Percentiles rank a stretch among this genome's conserved stretches.
phyloP scores from a whole-genome alignment of 306 rosid genomes.

The Canavalia gladiata region DNA sequence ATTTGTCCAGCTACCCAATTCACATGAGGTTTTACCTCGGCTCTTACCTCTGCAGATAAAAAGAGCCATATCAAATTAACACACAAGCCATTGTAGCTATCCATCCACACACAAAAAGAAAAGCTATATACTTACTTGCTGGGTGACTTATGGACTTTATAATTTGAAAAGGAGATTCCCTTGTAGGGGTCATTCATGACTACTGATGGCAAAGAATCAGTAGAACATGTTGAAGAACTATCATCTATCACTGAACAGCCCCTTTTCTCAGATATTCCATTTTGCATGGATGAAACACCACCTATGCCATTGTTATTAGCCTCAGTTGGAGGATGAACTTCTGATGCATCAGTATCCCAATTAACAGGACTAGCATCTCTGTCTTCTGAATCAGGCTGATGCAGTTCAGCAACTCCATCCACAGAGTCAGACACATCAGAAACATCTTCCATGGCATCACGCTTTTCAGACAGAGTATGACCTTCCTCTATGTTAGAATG shows the following conservation, averaged over 20 bases:
- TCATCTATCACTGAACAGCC: constrained; percentile 77
- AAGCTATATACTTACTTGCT: constrained; percentile 63
- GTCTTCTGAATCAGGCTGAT: constrained; percentile 90
- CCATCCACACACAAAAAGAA: neutral
- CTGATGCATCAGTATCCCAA: constrained; percentile 98
- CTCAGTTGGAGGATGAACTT: constrained; percentile 78
- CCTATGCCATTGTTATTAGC: constrained; percentile 68
- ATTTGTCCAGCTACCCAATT: constrained; percentile 68
- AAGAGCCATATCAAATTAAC: constrained; percentile 42
- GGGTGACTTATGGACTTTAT: constrained; percentile 73
- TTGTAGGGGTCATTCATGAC: constrained; percentile 69
- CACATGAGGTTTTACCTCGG: constrained; percentile 62
- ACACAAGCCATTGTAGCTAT: neutral
- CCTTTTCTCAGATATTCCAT: constrained; percentile 75
- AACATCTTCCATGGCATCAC: constrained; percentile 71
- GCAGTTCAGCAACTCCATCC: constrained; percentile 73
- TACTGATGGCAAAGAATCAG: constrained; percentile 90
- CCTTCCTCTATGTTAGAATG: constrained; percentile 67
- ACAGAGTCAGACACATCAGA: constrained; percentile 90
- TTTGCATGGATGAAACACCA: constrained; percentile 68
- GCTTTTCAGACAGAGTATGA: constrained; percentile 66
- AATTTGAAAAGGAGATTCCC: constrained; percentile 61
- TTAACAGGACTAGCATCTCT: constrained; percentile 84
- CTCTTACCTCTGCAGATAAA: constrained; percentile 71
- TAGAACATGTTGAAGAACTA: constrained; percentile 98